Base-by-base conservation (phyloP, 2,329 filamentous ascomycete genomes). In the Colletotrichum sp. region DNA sequence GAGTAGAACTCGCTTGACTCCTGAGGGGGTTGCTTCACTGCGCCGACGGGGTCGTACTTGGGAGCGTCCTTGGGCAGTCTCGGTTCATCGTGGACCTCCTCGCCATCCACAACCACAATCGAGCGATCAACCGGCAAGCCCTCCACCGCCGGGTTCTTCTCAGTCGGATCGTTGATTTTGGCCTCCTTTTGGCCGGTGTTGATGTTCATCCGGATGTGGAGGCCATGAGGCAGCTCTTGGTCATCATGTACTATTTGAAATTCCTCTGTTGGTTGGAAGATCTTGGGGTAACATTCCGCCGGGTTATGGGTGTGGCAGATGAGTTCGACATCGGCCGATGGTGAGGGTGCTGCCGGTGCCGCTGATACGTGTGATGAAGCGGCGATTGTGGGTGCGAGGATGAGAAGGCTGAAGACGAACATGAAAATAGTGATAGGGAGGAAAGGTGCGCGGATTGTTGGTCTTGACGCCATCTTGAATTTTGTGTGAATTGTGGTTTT, bases 171-270 rank as follows among this genome's bases (percentile, higher is more conserved):
- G 82, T 94, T 91, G 77, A 94, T 87, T 80, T 93, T 93, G 78
- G 93, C 93, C 81, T 94, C 92, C 78, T 91, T 93, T 78, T 88
- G 79, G 26, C 93, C 93, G 0, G 92, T 92, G 79, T 88, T 88
- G 63, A 95, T 87, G 80, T 95, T 91, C 71, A 95, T 84, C 52
- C 92, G 90, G 68, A 94, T 88, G 81, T 95, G 93, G 6, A 95
- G 88, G 8, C 93, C 93, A 0, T 87, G 84, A 2, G 93, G 93
- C 5, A 95, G 81, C 49, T 93, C 89, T 82, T 95, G 93, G 79
- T 93, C 93, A 44, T 91, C 88, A 76, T 88, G 91, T 55, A 95
- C 87, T 9, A 84, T 80, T 82, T 94, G 92, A 78, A 94, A 95
- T 72, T 93, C 88, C 64, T 92, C 85, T 2, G 92, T 94, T 2